Base-by-base conservation (phyloP, 306 rosid genomes). In the Acmispon strigosus region DNA sequence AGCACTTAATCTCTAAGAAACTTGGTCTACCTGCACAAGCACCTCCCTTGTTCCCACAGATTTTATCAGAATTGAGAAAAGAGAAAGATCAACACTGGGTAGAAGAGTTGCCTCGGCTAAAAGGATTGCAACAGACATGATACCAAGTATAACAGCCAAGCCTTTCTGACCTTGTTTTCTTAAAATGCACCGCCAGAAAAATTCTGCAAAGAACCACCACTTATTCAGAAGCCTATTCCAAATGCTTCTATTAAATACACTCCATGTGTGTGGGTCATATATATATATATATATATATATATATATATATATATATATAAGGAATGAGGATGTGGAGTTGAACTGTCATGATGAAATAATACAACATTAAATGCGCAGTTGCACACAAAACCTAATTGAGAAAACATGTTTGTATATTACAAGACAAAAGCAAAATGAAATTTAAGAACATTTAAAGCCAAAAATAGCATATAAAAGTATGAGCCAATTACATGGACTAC, bases 71-170 rank as follows among this genome's bases (percentile, higher is more conserved):
- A 94, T 84, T 10, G 98, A 91, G 76, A 94, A 94, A 70, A 94
- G 97, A 52, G 98, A 94, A 48, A 94, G 82, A 87, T 94, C 86
- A 48, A 90, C 87, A 65, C 83, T 89, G 7, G 98, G 89, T 52
- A 94, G 90, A 52, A 90, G 84, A 54, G 97, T 94, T 62, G 98
- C 98, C 89, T 94, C 98, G 1, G 96, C 97, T 68, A 90, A 84
- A 70, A 94, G 97, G 86, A 94, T 94, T 54, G 97, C 97, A 83
- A 70, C 91, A 17, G 98, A 94, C 78, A 94, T 89, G 69, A 84
- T 74, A 72, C 95, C 94, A 75, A 94, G 96, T 29, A 87, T 48
- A 78, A 87, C 63, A 64, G 91, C 96, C 86, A 90, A 82, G 69
- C 84, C 90, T 77, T 86, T 90, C 84, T 90, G 63, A 62, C 86